Percentiles rank a stretch among this genome's conserved stretches.
Evolutionary conservation across 805 yeast species (phyloP).

Genomic region (Barnettozyma pratensis): DNA sequence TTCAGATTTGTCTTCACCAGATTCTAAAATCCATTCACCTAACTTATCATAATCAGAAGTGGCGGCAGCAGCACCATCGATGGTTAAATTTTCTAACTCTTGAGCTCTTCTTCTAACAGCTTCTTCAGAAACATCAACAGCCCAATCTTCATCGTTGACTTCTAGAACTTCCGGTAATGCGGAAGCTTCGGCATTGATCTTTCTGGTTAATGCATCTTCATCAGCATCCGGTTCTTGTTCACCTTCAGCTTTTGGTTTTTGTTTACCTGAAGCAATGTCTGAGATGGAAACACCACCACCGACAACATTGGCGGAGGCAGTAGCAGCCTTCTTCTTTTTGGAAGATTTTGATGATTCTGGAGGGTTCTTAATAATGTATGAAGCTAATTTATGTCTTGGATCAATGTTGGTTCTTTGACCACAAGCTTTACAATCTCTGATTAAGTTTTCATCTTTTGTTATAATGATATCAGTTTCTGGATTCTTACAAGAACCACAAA

Average conservation of each 20-base stretch:
- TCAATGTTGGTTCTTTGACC: constrained; percentile 85
- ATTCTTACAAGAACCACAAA: constrained; percentile 92
- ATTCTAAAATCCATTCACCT: constrained; percentile 79
- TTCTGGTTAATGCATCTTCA: constrained; percentile 70
- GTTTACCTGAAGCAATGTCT: constrained; percentile 61
- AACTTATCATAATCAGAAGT: constrained; percentile 60
- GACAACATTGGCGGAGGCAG: constrained; percentile 83
- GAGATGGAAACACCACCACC: constrained; percentile 82
- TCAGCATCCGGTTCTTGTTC: constrained; percentile 44
- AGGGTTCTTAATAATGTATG: constrained; percentile 87
- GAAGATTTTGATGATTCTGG: constrained; percentile 51
- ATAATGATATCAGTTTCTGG: constrained; percentile 94
- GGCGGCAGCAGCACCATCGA: constrained; percentile 37
- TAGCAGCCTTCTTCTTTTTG: constrained; percentile 67
- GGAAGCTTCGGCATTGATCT: constrained; percentile 81
- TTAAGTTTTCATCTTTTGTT: constrained; percentile 67
- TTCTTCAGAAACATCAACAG: constrained; percentile 94
- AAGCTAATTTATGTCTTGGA: constrained; percentile 78
- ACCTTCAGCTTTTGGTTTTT: constrained; percentile 24
- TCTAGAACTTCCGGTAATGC: constrained; percentile 54
- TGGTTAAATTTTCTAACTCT: constrained; percentile 66
- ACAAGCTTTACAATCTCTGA: constrained; percentile 97
- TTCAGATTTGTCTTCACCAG: constrained; percentile 49
- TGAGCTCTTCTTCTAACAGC: constrained; percentile 90
- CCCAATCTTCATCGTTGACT: constrained; percentile 92